phyloP scores from a whole-genome alignment of 2,329 filamentous ascomycete species.

The Pyricularia grisea region DNA sequence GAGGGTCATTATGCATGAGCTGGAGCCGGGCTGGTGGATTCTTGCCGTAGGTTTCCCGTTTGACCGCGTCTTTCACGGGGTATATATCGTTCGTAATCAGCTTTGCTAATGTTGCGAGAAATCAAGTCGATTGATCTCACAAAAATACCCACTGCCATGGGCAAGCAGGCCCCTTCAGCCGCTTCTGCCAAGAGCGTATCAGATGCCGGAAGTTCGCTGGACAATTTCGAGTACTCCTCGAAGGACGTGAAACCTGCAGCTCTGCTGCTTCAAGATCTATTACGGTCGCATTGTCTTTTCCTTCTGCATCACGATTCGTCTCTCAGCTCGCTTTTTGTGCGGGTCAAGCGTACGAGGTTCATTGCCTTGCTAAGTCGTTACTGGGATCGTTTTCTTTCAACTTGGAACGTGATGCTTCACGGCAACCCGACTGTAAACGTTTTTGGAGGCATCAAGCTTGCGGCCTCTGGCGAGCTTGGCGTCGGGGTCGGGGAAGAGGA shows the following conservation, averaged over 20 bases:
- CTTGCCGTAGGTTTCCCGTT: conserved; percentile 58
- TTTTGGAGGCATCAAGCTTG: conserved; percentile 77
- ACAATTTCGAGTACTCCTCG: conserved; percentile 69
- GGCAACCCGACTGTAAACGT: conserved; percentile 77
- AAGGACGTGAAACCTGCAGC: conserved; percentile 79
- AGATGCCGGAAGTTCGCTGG: conserved; percentile 21
- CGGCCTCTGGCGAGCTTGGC: conserved; percentile 82
- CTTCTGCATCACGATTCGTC: conserved; percentile 77
- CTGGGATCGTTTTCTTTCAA: conserved; percentile 62
- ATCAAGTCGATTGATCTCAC: conserved; percentile 13
- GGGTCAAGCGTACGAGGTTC: conserved; percentile 58
- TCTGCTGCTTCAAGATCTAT: conserved; percentile 69
- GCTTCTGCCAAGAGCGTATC: conserved; percentile 2
- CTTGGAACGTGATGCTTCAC: conserved; percentile 85
- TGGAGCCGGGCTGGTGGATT: conserved; percentile 94
- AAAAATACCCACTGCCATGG: conserved; percentile 16
- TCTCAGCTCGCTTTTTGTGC: conserved; percentile 59
- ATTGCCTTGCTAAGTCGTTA: conserved; percentile 65
- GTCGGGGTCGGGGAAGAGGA: conserved; percentile 94
- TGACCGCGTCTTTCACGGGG: neutral
- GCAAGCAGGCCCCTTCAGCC: conserved; percentile 5
- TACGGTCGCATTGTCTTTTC: conserved; percentile 76
- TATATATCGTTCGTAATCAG: neutral
- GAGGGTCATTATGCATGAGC: conserved; percentile 73
- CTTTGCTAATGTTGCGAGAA: neutral